A percentile compares a stretch with the other conserved stretches of the same genome.
phyloP scores from a whole-genome alignment of 2,329 filamentous ascomycete genomes.

The Coniella vitis region DNA sequence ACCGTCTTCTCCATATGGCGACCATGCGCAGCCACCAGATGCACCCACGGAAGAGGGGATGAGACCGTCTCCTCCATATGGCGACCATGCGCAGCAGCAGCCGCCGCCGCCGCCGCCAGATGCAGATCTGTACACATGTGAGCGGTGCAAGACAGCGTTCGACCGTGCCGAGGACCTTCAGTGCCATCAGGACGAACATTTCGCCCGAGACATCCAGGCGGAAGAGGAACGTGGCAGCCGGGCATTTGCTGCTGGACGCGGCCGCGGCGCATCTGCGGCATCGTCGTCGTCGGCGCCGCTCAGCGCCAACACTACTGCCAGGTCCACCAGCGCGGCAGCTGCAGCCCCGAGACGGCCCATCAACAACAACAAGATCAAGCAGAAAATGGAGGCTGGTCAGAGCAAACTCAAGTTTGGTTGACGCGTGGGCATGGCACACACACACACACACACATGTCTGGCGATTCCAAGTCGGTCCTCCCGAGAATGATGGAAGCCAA shows the following conservation, averaged over 20 bases:
- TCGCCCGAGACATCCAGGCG: conserved; percentile 76
- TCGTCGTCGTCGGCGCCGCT: conserved; percentile 26
- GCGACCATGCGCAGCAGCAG: conserved; percentile 11
- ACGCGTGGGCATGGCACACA: conserved; percentile 24
- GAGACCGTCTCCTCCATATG: too few relatives aligned
- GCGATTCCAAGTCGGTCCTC: too few relatives aligned
- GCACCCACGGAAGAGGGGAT: too few relatives aligned
- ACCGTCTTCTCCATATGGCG: too few relatives aligned
- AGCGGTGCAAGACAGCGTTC: conserved; percentile 58
- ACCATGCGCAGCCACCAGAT: too few relatives aligned
- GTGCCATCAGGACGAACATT: conserved; percentile 90
- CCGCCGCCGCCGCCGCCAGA: conserved; percentile 22
- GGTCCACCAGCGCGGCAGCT: conserved; percentile 18
- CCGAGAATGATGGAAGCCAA: too few relatives aligned
- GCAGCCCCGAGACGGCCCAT: conserved; percentile 33
- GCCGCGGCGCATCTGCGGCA: conserved; percentile 23
- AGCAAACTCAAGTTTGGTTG: conserved; percentile 54
- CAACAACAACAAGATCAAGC: conserved; percentile 28
- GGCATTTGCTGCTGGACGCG: conserved; percentile 35
- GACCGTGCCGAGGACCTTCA: conserved; percentile 50
- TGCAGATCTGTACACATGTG: conserved; percentile 43
- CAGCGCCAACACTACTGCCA: conserved; percentile 21
- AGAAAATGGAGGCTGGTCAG: conserved; percentile 50
- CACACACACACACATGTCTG: too few relatives aligned
- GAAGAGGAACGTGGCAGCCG: conserved; percentile 47